Conservation (phyloP, 176 grass and related monocot genomes). For the Poa annua region DNA sequence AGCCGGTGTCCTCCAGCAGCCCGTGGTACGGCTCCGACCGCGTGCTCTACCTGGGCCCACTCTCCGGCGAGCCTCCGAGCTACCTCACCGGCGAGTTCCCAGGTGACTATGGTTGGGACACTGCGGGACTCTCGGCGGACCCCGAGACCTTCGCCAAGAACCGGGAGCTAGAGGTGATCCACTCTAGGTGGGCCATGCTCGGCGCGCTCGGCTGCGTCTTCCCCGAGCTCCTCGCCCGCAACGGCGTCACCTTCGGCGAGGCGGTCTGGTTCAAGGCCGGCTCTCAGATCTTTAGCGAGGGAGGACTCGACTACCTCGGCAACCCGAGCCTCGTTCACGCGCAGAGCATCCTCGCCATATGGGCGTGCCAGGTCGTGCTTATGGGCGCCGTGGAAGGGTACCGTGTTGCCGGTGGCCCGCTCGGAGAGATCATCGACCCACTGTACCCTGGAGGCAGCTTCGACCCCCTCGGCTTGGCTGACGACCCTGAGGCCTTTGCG, state of each 20-base stretch:
- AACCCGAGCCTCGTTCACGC: slow-evolving; percentile 84
- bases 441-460: slow-evolving; percentile 85
- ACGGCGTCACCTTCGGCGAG: slow-evolving; percentile 83
- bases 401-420: slow-evolving; percentile 74
- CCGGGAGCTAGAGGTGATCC: slow-evolving; percentile 69
- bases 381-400: slow-evolving; percentile 94
- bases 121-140: slow-evolving; percentile 62
- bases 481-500: slow-evolving; percentile 81
- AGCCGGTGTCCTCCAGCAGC: slow-evolving; percentile 56
- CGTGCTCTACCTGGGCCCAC: slow-evolving; percentile 73
- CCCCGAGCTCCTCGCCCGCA: slow-evolving; percentile 80
- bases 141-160: slow-evolving; percentile 95
- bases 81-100: slow-evolving; percentile 91
- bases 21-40: slow-evolving; percentile 89
- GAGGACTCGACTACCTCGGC: slow-evolving; percentile 81
- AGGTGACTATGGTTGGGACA: slow-evolving; percentile 95
- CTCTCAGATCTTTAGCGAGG: slow-evolving; percentile 83
- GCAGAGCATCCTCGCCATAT: slow-evolving; percentile 87
- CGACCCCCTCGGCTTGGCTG: slow-evolving; percentile 75
- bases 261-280: slow-evolving; percentile 95
- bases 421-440: slow-evolving; percentile 77
- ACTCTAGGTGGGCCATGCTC: not conserved
- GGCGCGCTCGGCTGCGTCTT: slow-evolving; percentile 66
- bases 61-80: slow-evolving; percentile 76
- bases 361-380: slow-evolving; percentile 76